Conservation (phyloP, 2,329 filamentous ascomycete genomes). For the Pyrenophora seminiperda region DNA sequence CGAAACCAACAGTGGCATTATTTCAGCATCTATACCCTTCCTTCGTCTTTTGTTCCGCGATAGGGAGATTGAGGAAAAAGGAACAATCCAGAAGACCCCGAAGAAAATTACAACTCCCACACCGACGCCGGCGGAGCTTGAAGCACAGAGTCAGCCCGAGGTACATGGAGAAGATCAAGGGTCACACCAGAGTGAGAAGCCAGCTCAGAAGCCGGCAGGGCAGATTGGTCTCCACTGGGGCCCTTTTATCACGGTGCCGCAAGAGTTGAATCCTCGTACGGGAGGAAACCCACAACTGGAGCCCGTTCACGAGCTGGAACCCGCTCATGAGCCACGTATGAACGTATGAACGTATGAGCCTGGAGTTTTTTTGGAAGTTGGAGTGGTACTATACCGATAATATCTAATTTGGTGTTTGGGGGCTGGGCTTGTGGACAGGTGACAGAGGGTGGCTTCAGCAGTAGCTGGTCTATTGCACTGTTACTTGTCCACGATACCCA, state of each 20-base stretch:
- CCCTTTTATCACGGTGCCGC: constrained; percentile 45
- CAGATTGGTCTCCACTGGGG: constrained; percentile 32
- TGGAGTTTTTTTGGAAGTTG: not conserved
- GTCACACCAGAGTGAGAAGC: constrained; percentile 23
- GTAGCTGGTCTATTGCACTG: constrained; percentile 34
- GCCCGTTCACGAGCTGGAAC: constrained; percentile 15
- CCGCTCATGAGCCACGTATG: constrained; percentile 1
- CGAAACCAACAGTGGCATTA: constrained; percentile 55
- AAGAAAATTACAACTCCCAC: constrained; percentile 18
- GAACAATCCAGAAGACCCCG: constrained; percentile 10
- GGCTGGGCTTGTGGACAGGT: not conserved
- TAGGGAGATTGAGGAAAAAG: constrained; percentile 21
- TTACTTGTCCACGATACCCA: constrained; percentile 9
- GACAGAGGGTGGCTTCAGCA: constrained; percentile 5
- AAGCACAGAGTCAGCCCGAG: constrained; percentile 18
- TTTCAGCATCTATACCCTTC: constrained; percentile 53
- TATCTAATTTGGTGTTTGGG: not conserved
- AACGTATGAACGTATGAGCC: constrained; percentile 18
- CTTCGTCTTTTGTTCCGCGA: constrained; percentile 50
- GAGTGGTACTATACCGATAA: not conserved
- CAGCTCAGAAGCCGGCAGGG: constrained; percentile 10
- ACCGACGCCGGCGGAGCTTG: constrained; percentile 12
- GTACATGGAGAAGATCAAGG: constrained; percentile 29
- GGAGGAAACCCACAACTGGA: constrained; percentile 28
- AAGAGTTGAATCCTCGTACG: constrained; percentile 31